Base-by-base conservation (phyloP, 306 rosid genomes). In the Begonia fuchsioides region DNA sequence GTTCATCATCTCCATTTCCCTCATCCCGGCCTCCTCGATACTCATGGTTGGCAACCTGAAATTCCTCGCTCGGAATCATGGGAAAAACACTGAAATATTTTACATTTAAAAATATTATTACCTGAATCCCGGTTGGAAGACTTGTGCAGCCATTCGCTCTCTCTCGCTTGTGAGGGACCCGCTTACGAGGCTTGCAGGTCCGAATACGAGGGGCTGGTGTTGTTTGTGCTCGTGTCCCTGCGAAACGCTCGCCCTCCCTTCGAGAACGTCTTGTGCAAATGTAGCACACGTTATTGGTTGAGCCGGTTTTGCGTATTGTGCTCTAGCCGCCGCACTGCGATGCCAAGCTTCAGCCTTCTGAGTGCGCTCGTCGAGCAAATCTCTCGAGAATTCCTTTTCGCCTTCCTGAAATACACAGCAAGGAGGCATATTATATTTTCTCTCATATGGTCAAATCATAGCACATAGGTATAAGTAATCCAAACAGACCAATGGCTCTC, bases 11-110 rank as follows among this genome's bases (percentile, higher is more conserved):
- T 82, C 87, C 98, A 92, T 92, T 75, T 92, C 98, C 53, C 13
- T 82, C 61, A 92, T 59, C 60, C 98, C 98, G 14, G 98, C 98
- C 68, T 92, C 96, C 76, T 92, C 98, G 35, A 92, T 92, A 76
- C 98, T 92, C 98, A 82, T 92, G 66, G 98, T 92, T 47, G 96
- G 98, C 72, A 92, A 11, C 87, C 98, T 86, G 5, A 20, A 20
- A 20, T 20, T 20, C 32, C 32, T 20, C 32, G 5, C n/a, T n/a
- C n/a, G n/a, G n/a, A n/a, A n/a, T n/a, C n/a, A n/a, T n/a, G 32
- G 7, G 35, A 26, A n/a, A n/a, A 26, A 26, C 35, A 26, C 35
- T 0, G 35, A 2, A 26, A 26, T 26, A 8, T 26, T 26, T 3
- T 15, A 15, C 18, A 18, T 40, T 39, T 43, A 9, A 13, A 52